Evolutionary conservation across 805 yeast genomes (phyloP), one percentile per base, ranked within the genome.

Genomic region (Myxozyma nipponensis): DNA sequence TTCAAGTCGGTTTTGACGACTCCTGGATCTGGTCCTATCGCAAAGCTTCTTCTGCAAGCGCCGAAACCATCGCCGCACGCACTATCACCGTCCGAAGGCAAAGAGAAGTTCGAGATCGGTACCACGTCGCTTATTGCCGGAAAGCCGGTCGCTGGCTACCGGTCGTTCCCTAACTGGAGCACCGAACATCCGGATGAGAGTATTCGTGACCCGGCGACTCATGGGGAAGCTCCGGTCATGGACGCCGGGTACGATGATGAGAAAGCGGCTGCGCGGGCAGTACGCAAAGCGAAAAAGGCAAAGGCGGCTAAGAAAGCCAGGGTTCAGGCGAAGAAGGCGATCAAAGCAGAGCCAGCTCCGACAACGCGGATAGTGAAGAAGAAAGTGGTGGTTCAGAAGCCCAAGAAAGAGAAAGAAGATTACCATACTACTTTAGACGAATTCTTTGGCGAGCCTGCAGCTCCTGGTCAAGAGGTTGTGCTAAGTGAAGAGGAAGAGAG

Each of bases 41-140:
- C 90, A 0, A 73, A 82, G 2, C 71, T 87, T 32, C 71, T 88
- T 42, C 69, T 87, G 22, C 91, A 85, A 61, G 90, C 86, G 0
- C 87, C 90, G 3, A 86, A 86, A 60, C 85, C 85, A 1, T 72
- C 75, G 0, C 86, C 91, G 1, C 51, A 57, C 13, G 56, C 55
- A 40, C 55, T 45, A 2, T 60, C 62, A 40, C 54, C 58, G 4
- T 50, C 61, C 18, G 49, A 53, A n/a, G 52, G 56, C 18, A 44
- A 46, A 25, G 49, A 48, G 28, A 30, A 43, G 1, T 59, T 61
- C 38, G 34, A 54, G n/a, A 44, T 72, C 3, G 70, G 71, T 18
- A 54, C 69, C 1, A 39, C 68, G 4, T 62, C 68, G 32, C 55
- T 61, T 9, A 58, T 56, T 3, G 44, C 40, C 2, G 44, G 47